A percentile compares a stretch with the other conserved stretches of the same genome.
These are phyloP conservation scores for Ustanciosporium gigantosporum DNA, from an alignment of 1,284 basidiomycete species.

Conservation along the genomic window DNA sequence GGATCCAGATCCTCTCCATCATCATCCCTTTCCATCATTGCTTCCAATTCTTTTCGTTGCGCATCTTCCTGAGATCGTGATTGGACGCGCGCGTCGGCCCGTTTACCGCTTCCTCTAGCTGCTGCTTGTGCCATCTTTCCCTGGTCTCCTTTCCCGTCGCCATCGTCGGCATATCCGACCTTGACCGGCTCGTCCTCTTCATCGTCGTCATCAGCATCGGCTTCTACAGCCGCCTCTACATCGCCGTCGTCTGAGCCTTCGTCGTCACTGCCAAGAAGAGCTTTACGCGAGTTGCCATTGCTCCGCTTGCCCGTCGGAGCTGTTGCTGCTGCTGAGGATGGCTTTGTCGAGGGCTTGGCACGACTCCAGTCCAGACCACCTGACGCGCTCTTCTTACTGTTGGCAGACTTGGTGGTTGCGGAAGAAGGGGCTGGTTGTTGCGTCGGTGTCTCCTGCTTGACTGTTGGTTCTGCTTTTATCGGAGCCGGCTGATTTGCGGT, in stretches of 20 bases:
- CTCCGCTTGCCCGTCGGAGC: neutral
- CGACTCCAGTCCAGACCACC: slow-evolving; percentile 31
- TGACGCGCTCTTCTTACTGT: slow-evolving; percentile 11
- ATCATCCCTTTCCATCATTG: slow-evolving; percentile 37
- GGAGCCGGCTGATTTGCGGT: too few relatives aligned
- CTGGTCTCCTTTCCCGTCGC: slow-evolving; percentile 11
- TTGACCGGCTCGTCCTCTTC: slow-evolving; percentile 33
- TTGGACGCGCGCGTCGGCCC: slow-evolving; percentile 23
- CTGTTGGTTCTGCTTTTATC: too few relatives aligned
- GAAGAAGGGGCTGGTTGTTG: slow-evolving; percentile 2
- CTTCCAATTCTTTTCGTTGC: slow-evolving; percentile 23
- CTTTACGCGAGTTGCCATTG: slow-evolving; percentile 12
- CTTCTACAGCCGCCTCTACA: neutral
- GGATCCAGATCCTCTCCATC: slow-evolving; percentile 26
- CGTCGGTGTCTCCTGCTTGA: slow-evolving; percentile 8
- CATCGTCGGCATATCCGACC: slow-evolving; percentile 34
- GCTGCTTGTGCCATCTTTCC: slow-evolving; percentile 7
- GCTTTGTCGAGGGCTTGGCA: slow-evolving; percentile 23
- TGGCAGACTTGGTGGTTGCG: slow-evolving; percentile 1
- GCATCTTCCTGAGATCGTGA: neutral
- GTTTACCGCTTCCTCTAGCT: slow-evolving; percentile 21
- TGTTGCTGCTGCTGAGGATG: slow-evolving; percentile 7
- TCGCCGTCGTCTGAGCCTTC: slow-evolving; percentile 28
- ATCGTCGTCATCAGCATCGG: slow-evolving; percentile 21
- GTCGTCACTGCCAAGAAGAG: slow-evolving; percentile 33